Conservation (phyloP, 164 flowering plant genomes). For the Vitis riparia region DNA sequence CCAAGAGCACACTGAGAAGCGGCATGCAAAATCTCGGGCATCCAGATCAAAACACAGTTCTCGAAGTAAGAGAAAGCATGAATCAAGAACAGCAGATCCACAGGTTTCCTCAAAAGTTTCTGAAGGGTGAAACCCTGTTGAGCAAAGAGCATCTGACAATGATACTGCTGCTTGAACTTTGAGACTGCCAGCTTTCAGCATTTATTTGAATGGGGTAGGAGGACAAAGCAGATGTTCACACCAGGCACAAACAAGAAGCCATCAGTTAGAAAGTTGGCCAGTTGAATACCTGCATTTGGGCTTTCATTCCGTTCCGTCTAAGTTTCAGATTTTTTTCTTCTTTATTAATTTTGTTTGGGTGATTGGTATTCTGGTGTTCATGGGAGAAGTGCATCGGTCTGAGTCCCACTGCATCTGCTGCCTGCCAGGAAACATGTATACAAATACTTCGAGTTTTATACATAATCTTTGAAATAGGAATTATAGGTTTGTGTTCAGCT, state of each 20-base stretch:
- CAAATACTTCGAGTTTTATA: slow-evolving; percentile 18
- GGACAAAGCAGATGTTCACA: not conserved
- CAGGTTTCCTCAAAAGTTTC: slow-evolving; percentile 36
- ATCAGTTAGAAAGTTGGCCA: slow-evolving; percentile 3
- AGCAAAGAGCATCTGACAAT: not conserved
- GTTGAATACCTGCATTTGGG: slow-evolving; percentile 12
- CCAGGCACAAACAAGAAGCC: slow-evolving; percentile 11
- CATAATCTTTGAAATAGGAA: slow-evolving; percentile 25
- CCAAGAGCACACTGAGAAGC: slow-evolving; percentile 51
- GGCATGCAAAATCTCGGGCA: slow-evolving; percentile 36
- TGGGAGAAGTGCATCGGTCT: slow-evolving; percentile 2
- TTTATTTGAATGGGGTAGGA: not conserved
- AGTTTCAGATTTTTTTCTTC: not conserved
- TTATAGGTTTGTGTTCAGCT: slow-evolving; percentile 6
- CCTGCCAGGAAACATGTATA: slow-evolving; percentile 15
- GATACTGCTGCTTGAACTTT: slow-evolving; percentile 1
- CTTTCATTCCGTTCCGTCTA: not conserved
- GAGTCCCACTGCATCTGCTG: slow-evolving; percentile 7
- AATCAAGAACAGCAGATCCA: slow-evolving; percentile 34
- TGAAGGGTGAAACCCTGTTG: slow-evolving; percentile 27
- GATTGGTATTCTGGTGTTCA: slow-evolving; percentile 15
- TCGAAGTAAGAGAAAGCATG: slow-evolving; percentile 67
- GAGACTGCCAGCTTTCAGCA: slow-evolving; percentile 11
- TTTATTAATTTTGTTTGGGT: slow-evolving; percentile 10
- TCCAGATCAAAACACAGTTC: slow-evolving; percentile 58